These are phyloP conservation scores for Noccaea caerulescens DNA, from an alignment of 345 rosid genomes.

Conservation along the genomic window DNA sequence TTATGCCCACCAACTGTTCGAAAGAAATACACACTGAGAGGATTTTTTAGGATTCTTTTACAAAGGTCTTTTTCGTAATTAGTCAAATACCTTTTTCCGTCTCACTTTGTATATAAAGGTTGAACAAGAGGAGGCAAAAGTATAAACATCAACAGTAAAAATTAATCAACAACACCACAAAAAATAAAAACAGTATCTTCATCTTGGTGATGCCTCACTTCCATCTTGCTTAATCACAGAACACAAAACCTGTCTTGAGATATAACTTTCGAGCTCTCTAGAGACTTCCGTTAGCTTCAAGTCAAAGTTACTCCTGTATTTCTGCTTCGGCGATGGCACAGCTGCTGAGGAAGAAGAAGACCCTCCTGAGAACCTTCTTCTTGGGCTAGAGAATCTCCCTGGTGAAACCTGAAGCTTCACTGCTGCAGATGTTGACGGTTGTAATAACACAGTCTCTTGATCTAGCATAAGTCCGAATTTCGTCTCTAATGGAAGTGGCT, in stretches of 20 bases:
- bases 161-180: conserved; percentile 35
- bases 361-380: conserved; percentile 83
- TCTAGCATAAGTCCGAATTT: conserved; percentile 69
- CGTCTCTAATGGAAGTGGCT: conserved; percentile 82
- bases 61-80: background rate
- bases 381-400: conserved; percentile 75
- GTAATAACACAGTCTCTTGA: conserved; percentile 50
- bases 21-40: background rate
- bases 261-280: conserved; percentile 82
- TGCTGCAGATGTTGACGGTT: conserved; percentile 56
- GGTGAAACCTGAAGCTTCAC: conserved; percentile 59
- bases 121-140: conserved; percentile 28
- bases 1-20: conserved; percentile 28
- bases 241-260: conserved; percentile 85
- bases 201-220: conserved; percentile 72
- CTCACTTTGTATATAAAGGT: conserved; percentile 8
- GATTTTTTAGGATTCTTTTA: background rate
- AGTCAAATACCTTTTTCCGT: background rate
- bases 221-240: conserved; percentile 76
- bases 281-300: conserved; percentile 90
- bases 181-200: background rate
- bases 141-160: conserved; percentile 23
- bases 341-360: conserved; percentile 49
- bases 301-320: conserved; percentile 79
- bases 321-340: conserved; percentile 72